Evolutionary conservation across 2,329 filamentous ascomycete species (phyloP), one percentile per base, ranked within the genome.

Genomic region (Ophiostoma populinum): DNA sequence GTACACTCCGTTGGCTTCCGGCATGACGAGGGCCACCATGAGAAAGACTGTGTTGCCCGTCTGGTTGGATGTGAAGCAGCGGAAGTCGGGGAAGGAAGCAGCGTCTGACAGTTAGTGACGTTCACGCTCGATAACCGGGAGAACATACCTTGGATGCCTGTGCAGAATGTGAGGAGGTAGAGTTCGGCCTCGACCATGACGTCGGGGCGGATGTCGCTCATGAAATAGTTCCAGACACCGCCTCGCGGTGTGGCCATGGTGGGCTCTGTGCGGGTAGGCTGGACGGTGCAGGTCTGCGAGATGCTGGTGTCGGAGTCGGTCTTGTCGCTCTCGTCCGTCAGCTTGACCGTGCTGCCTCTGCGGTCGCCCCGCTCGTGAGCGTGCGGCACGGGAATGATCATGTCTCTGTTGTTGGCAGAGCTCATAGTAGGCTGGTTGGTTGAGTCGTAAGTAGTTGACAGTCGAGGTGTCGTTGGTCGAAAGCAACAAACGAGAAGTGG

Each of bases 1-100:
- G 47, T 59, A 53, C 15, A 61, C 54, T 29, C 58, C 55, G 42
- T 62, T 53, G 39, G 64, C 50, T 24, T 60, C 47, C 7, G 66
- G 62, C 20, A 65, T 45, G 24, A 65, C 52, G 37, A 72, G 55
- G 20, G 66, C 67, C 9, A 66, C 46, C 39, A 61, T 54, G 7
- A 75, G 57, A 45, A 76, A 65, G 32, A 75, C 62, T 2, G 70
- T 74, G 52, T 75, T 76, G 39, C 72, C 71, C 0, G 71, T 76
- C 46, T 76, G 70, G 49, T 75, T 75, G 20, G 68, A 73, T 11
- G 67, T 65, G 49, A 75, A 74, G 47, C 67, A 72, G 50, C 64
- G 62, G 49, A 67, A 75, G 46, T 72, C 67, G 16, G 65, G 65
- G 47, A 71, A 75, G 3, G 68, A 63, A 15, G 67, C 62, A 32